These are phyloP conservation scores for Fusarium sp. DNA, from an alignment of 2,329 filamentous ascomycete genomes.

Conservation along the genomic window DNA sequence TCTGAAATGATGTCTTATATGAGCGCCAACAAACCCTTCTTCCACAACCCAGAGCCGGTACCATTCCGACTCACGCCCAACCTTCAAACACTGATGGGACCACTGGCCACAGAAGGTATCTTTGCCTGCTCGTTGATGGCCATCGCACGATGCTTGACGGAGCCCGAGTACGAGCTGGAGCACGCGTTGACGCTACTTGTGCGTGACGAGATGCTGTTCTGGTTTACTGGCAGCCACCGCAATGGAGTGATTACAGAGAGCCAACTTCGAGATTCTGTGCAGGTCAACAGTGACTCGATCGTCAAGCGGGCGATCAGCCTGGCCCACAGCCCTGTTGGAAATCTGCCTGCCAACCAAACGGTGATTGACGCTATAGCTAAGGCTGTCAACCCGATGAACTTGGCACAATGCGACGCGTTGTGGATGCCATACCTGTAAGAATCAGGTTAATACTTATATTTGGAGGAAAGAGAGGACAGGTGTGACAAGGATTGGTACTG, in stretches of 20 bases:
- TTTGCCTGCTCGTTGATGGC: slow-evolving; percentile 97
- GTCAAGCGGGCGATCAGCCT: slow-evolving; percentile 91
- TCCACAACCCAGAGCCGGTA: slow-evolving; percentile 95
- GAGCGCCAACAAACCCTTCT: slow-evolving; percentile 86
- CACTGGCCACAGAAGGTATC: slow-evolving; percentile 94
- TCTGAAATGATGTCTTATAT: slow-evolving; percentile 94
- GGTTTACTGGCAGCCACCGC: slow-evolving; percentile 88
- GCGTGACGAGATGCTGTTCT: slow-evolving; percentile 97
- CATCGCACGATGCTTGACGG: slow-evolving; percentile 92
- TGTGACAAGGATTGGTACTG: slow-evolving; percentile 21
- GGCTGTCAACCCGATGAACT: slow-evolving; percentile 91
- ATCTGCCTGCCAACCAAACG: slow-evolving; percentile 95
- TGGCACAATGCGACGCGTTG: slow-evolving; percentile 89
- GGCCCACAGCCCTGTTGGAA: slow-evolving; percentile 82
- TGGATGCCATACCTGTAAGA: slow-evolving; percentile 96
- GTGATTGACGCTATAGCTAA: slow-evolving; percentile 95
- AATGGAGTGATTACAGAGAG: slow-evolving; percentile 65
- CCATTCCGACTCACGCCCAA: slow-evolving; percentile 98
- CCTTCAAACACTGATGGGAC: slow-evolving; percentile 95
- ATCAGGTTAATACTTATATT: slow-evolving; percentile 14
- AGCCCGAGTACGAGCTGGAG: slow-evolving; percentile 91
- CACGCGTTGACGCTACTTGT: slow-evolving; percentile 96
- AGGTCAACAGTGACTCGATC: slow-evolving; percentile 89
- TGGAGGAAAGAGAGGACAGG: slow-evolving; percentile 15
- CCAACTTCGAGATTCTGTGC: slow-evolving; percentile 83